Conservation (phyloP, 1,284 basidiomycete species). For the Golubevia sp. region DNA sequence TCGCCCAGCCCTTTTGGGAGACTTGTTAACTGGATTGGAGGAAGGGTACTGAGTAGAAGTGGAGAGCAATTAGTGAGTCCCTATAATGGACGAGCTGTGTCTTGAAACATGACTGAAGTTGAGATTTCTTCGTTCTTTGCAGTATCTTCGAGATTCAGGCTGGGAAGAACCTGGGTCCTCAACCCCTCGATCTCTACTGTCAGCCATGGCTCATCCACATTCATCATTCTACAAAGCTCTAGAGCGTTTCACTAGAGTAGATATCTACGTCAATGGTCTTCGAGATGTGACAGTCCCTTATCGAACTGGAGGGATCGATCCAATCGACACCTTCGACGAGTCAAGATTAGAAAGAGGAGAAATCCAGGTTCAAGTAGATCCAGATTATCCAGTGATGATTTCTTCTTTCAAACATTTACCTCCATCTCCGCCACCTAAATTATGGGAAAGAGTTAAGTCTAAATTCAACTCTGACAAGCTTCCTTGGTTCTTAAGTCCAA, state of each 20-base stretch:
- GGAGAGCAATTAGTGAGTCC: conserved; percentile 19
- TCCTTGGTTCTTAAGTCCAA: conserved; percentile 38
- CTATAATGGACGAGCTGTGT: neutral
- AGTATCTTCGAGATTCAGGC: conserved; percentile 23
- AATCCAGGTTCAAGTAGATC: conserved; percentile 11
- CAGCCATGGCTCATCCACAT: conserved; percentile 27
- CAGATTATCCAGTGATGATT: conserved; percentile 13
- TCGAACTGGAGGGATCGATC: conserved; percentile 27
- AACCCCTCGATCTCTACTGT: conserved; percentile 18
- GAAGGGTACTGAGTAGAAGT: conserved; percentile 15
- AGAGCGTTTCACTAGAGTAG: conserved; percentile 20
- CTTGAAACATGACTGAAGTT: neutral
- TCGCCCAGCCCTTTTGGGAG: conserved; percentile 18
- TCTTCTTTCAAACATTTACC: conserved; percentile 3
- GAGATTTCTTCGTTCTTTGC: neutral
- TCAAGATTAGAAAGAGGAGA: neutral
- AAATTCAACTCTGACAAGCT: conserved; percentile 12
- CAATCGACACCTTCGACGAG: conserved; percentile 23
- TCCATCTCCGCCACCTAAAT: neutral
- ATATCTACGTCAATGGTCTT: conserved; percentile 40
- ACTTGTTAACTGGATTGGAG: conserved; percentile 15
- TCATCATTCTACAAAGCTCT: conserved; percentile 34
- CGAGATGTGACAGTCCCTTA: conserved; percentile 39
- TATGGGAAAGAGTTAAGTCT: neutral
- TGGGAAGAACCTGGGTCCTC: conserved; percentile 15